Evolutionary conservation across 148 eudicot genomes (phyloP).

Genomic region (Nyssa sinensis): DNA sequence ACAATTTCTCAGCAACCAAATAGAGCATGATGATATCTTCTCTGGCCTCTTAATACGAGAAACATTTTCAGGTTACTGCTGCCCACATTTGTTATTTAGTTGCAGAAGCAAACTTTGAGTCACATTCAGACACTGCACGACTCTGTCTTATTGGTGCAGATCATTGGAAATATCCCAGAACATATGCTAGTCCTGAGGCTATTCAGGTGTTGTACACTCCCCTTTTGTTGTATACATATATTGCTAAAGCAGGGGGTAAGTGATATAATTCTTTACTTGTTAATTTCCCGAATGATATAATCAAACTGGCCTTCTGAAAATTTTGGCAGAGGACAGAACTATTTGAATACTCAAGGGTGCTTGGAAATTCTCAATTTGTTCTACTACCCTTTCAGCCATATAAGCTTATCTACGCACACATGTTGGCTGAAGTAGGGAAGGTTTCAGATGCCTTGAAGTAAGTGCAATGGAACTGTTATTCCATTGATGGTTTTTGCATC

Average conservation of each 20-base stretch:
- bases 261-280: not conserved
- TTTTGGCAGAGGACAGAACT: conserved; percentile 92
- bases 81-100: conserved; percentile 91
- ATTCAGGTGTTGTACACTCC: conserved; percentile 61
- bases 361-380: conserved; percentile 79
- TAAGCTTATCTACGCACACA: conserved; percentile 71
- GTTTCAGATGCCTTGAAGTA: conserved; percentile 84
- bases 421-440: conserved; percentile 95
- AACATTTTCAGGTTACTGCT: conserved; percentile 67
- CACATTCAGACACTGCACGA: conserved; percentile 80
- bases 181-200: conserved; percentile 82
- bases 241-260: no score
- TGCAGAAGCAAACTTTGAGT: conserved; percentile 78
- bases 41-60: not conserved
- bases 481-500: not conserved
- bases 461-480: conserved; percentile 14
- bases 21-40: no score
- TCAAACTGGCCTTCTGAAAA: not conserved
- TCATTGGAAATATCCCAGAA: conserved; percentile 78
- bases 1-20: no score
- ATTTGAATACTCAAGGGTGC: conserved; percentile 78
- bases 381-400: conserved; percentile 86
- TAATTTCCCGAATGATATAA: not conserved
- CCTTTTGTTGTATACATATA: not conserved
- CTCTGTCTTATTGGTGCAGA: conserved; percentile 90